These are phyloP conservation scores for Trichopus zeylanicus DNA, from an alignment of 116 monocot genomes.

Conservation along the genomic window DNA sequence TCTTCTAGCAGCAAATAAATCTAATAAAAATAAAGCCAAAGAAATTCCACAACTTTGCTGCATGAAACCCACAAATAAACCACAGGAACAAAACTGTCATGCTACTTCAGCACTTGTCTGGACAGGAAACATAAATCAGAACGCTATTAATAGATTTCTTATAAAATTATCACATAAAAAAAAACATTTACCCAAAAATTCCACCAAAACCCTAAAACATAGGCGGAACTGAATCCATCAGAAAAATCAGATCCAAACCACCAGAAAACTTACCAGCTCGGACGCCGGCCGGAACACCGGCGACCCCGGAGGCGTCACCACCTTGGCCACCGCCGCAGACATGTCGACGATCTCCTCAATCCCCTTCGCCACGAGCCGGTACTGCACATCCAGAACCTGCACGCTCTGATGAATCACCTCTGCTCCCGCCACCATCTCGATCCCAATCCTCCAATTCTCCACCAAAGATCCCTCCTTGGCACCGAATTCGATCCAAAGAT, in stretches of 20 bases:
- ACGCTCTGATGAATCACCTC: slow-evolving; percentile 34
- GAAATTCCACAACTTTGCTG: background rate
- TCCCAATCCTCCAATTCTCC: background rate
- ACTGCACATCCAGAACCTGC: slow-evolving; percentile 39
- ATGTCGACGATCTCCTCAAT: slow-evolving; percentile 35
- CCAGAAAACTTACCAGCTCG: background rate
- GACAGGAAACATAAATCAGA: background rate
- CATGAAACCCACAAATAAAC: background rate
- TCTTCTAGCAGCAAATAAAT: no score
- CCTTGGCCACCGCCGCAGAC: slow-evolving; percentile 9
- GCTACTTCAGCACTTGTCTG: no score
- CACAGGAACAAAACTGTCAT: no score
- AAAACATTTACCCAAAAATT: background rate
- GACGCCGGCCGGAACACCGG: slow-evolving; percentile 1
- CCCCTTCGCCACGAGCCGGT: slow-evolving; percentile 28
- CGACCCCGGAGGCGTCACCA: slow-evolving; percentile 7
- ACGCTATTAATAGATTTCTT: background rate
- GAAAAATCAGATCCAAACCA: slow-evolving; percentile 5
- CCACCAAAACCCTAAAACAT: background rate
- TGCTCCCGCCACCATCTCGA: slow-evolving; percentile 46
- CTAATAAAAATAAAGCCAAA: no score
- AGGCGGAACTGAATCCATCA: slow-evolving; percentile 11
- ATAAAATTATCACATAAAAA: background rate
- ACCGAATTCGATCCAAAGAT: background rate
- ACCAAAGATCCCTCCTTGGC: background rate